These are phyloP conservation scores for Lyophyllum semitale DNA, from an alignment of 768 basidiomycete genomes.

Conservation along the genomic window DNA sequence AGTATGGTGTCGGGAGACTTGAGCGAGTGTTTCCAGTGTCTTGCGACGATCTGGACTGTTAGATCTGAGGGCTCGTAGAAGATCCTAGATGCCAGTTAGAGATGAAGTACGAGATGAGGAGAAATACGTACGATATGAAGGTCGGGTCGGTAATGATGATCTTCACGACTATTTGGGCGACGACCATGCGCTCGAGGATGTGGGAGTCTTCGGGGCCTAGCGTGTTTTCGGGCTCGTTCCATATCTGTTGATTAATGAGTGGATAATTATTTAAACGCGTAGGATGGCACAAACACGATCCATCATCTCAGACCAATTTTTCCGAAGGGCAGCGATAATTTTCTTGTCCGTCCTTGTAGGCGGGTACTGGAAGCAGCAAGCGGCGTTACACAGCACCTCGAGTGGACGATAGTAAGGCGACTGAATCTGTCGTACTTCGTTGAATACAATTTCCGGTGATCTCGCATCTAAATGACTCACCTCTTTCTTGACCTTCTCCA, in stretches of 20 bases:
- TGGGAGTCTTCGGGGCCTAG: constrained; percentile 1
- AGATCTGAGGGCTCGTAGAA: constrained; percentile 7
- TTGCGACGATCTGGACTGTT: constrained; percentile 8
- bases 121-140: constrained; percentile 2
- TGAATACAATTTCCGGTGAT: background rate
- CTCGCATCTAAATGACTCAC: background rate
- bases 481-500: constrained; percentile 10
- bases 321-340: constrained; percentile 4
- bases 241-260: background rate
- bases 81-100: background rate
- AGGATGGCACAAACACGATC: constrained; percentile 4
- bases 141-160: constrained; percentile 3
- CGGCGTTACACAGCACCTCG: constrained; percentile 6
- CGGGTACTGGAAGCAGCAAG: background rate
- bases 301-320: constrained; percentile 13
- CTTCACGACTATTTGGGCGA: constrained; percentile 3
- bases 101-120: background rate
- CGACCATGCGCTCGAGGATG: constrained; percentile 7
- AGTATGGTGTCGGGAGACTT: background rate
- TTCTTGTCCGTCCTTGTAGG: constrained; percentile 2
- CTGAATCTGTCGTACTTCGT: background rate
- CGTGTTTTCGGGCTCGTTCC: constrained; percentile 11
- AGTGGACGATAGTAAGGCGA: constrained; percentile 9
- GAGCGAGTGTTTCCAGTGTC: constrained; percentile 10
- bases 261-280: background rate